phyloP scores from a whole-genome alignment of 2,329 filamentous ascomycete species.

The Chaetomiaceae sp. region DNA sequence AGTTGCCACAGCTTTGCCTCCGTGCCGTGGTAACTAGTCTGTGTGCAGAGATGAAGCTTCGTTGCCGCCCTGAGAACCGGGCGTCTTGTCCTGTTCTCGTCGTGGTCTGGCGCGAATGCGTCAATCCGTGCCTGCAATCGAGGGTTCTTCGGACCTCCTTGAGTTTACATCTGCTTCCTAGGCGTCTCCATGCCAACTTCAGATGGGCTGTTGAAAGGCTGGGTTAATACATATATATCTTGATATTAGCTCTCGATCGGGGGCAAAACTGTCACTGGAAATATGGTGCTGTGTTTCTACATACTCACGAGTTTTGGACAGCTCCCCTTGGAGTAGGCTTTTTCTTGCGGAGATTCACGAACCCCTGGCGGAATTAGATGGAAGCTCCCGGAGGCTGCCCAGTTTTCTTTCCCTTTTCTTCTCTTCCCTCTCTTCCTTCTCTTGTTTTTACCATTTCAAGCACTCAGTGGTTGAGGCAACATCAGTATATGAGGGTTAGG shows the following conservation, averaged over 20 bases:
- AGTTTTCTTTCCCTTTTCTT: neutral
- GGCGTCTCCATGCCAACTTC: conserved; percentile 16
- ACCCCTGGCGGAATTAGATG: too few relatives aligned
- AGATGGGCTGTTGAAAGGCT: conserved; percentile 17
- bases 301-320: too few relatives aligned
- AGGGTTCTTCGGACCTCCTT: conserved; percentile 24
- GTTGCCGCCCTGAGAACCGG: conserved; percentile 38
- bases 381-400: too few relatives aligned
- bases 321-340: too few relatives aligned
- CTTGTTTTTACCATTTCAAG: neutral
- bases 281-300: too few relatives aligned
- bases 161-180: conserved; percentile 28
- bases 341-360: too few relatives aligned
- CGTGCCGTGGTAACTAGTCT: conserved; percentile 94
- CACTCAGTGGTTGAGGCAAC: neutral
- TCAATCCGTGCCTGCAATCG: conserved; percentile 28
- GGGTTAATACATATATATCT: conserved; percentile 18
- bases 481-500: conserved; percentile 3
- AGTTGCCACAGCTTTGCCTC: conserved; percentile 81
- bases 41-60: conserved; percentile 76
- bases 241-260: too few relatives aligned
- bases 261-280: too few relatives aligned
- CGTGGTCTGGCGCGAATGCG: conserved; percentile 33
- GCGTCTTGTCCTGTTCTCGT: conserved; percentile 47
- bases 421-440: neutral